Evolutionary conservation across 805 yeast species (phyloP).

Genomic region (Suhomyces canberraensis): DNA sequence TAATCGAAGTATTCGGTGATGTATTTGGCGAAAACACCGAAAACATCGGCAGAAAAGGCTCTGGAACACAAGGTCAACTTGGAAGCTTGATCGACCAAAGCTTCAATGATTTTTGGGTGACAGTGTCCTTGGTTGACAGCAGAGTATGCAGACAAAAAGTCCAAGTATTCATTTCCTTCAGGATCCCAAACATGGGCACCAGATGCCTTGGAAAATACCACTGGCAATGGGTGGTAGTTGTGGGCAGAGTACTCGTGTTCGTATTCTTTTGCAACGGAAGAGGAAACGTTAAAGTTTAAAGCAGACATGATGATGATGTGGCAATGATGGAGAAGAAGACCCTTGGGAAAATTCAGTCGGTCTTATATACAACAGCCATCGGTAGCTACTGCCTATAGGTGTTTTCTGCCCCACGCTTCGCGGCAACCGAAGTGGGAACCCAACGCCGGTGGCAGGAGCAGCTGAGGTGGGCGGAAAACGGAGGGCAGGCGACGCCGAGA

Average conservation of each 20-base stretch:
- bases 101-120: conserved; percentile 86
- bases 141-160: conserved; percentile 90
- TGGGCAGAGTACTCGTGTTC: conserved; percentile 89
- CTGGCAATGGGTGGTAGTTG: conserved; percentile 95
- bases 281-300: conserved; percentile 51
- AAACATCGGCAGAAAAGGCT: conserved; percentile 87
- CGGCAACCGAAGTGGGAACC: conserved; percentile 1
- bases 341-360: too few relatives aligned
- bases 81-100: conserved; percentile 83
- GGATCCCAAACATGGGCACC: conserved; percentile 99
- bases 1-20: conserved; percentile 85
- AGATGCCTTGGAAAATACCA: conserved; percentile 77
- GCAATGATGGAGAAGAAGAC: not conserved
- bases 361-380: conserved; percentile 7
- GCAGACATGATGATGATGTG: conserved; percentile 14
- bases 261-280: conserved; percentile 59
- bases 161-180: conserved; percentile 90
- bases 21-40: conserved; percentile 83
- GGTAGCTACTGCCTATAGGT: conserved; percentile 18
- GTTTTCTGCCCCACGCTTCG: conserved; percentile 1
- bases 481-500: conserved; percentile 5
- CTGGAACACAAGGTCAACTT: conserved; percentile 83
- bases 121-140: conserved; percentile 99
- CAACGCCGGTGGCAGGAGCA: conserved; percentile 3
- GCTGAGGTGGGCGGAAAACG: conserved; percentile 7